phyloP scores from a whole-genome alignment of 2,329 filamentous ascomycete species.

The Calonectria pseudoturangicola region DNA sequence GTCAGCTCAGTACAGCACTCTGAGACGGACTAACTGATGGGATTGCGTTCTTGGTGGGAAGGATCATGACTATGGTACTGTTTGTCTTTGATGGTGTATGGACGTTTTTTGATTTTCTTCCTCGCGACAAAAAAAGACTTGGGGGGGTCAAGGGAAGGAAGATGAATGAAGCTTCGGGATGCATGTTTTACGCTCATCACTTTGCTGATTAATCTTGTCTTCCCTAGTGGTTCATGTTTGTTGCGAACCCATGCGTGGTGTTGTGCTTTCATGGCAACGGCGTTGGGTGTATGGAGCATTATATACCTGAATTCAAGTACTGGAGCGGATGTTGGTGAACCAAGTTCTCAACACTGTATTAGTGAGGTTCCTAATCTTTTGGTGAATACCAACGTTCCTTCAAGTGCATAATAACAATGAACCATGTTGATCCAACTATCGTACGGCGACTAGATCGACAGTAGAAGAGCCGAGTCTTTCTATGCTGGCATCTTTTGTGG shows the following conservation, averaged over 20 bases:
- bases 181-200: slow-evolving; percentile 44
- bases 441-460: not conserved
- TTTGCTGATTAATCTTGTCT: slow-evolving; percentile 52
- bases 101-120: slow-evolving; percentile 45
- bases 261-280: slow-evolving; percentile 60
- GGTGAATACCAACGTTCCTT: not conserved
- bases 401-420: not conserved
- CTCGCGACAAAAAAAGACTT: slow-evolving; percentile 35
- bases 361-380: slow-evolving; percentile 5
- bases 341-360: slow-evolving; percentile 14
- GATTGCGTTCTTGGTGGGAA: slow-evolving; percentile 42
- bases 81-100: slow-evolving; percentile 45
- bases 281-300: slow-evolving; percentile 58
- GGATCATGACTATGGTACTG: slow-evolving; percentile 47
- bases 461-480: no score
- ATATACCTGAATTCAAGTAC: slow-evolving; percentile 56
- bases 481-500: not conserved
- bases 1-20: slow-evolving; percentile 43
- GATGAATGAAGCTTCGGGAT: slow-evolving; percentile 44
- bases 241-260: slow-evolving; percentile 46
- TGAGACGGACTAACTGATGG: slow-evolving; percentile 48
- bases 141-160: slow-evolving; percentile 36
- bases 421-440: not conserved
- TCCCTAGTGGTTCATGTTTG: slow-evolving; percentile 47
- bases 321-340: slow-evolving; percentile 46